Evolutionary conservation across 768 basidiomycete species (phyloP), one percentile per base, ranked within the genome.

Genomic region (Lactarius sanguifluus): DNA sequence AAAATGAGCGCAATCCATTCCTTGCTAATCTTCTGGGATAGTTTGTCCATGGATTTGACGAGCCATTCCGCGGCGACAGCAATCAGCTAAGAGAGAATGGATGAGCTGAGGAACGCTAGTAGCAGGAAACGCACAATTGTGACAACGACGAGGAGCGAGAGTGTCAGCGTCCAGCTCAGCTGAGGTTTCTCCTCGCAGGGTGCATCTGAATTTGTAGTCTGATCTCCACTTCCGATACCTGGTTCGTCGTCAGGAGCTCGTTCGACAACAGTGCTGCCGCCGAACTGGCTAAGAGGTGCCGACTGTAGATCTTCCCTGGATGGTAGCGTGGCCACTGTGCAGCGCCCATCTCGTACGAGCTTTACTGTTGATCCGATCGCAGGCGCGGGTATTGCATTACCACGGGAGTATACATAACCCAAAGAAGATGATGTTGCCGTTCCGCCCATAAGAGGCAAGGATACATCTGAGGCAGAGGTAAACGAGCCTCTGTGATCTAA

Each of bases 1-100:
- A 98, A 74, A 71, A 98, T 93, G 41, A 98, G 78, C 18, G 88
- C 94, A 64, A 96, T 82, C 88, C 93, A 98, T 75, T 94, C 90
- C 69, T 91, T 91, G 73, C 86, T 89, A 68, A 98, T 85, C 4
- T 80, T 80, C 8, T 68, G 73, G 23, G 89, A 88, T 61, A 96
- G 80, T 45, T 86, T 87, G 73, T 94, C 85, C 85, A 97, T 92
- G 9, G 90, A 87, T 72, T 85, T 87, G 9, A 98, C 94, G 18
- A 98, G 80, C 76, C 81, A 86, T 71, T 89, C 89, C 12, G 89
- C 88, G 7, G 82, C 87, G 64, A 90, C 74, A 13, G 86, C 81
- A 28, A 84, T 86, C 6, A 86, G 70, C 81, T 84, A 47, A 20
- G 52, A 40, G 55, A 30, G n/a, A 36, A 64, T 60, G 20, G 40